Evolutionary conservation across 306 rosid genomes (phyloP).

Genomic region (Abrus pulchellus): DNA sequence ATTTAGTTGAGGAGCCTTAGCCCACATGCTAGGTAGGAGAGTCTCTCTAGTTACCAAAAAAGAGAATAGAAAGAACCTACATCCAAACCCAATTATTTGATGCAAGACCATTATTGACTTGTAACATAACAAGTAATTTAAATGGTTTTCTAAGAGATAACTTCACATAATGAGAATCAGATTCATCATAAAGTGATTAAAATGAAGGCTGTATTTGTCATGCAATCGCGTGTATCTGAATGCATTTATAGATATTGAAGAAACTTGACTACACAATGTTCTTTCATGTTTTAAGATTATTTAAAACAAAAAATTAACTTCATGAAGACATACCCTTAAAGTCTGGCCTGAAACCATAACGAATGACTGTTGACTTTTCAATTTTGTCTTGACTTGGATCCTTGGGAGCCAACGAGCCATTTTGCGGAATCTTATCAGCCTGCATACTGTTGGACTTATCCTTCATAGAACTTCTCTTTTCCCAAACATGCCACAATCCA

Average conservation of each 20-base stretch:
- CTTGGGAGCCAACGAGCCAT: constrained; percentile 42
- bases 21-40: too few species aligned
- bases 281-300: constrained; percentile 21
- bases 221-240: neutral
- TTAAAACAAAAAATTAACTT: neutral
- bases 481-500: constrained; percentile 82
- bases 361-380: constrained; percentile 49
- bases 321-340: constrained; percentile 67
- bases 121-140: neutral
- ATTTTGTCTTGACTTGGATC: constrained; percentile 42
- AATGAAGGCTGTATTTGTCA: constrained; percentile 6
- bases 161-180: neutral
- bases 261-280: constrained; percentile 6
- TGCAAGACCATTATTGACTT: neutral
- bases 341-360: constrained; percentile 83
- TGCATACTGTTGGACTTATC: constrained; percentile 41
- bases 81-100: neutral
- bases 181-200: neutral
- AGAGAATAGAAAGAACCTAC: neutral
- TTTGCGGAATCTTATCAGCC: constrained; percentile 42
- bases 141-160: neutral
- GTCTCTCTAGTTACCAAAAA: too few species aligned
- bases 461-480: constrained; percentile 48
- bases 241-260: neutral
- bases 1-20: too few species aligned